Evolutionary conservation across 106 monocot species (phyloP).

Genomic region (Xerophyta viscosa): DNA sequence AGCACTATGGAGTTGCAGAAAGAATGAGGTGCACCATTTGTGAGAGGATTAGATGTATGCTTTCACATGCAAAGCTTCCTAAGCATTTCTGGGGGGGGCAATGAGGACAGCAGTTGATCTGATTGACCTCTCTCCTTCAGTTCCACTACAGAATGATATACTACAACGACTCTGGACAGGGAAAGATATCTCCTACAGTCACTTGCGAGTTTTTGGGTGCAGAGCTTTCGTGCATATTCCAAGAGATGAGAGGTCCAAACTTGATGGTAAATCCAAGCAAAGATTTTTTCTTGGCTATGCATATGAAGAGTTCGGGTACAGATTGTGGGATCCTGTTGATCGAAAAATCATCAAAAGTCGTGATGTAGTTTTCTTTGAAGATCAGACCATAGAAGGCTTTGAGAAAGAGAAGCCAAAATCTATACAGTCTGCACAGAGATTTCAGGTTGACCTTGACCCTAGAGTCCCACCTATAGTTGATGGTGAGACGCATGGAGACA

Average conservation of each 20-base stretch:
- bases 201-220: conserved; percentile 5
- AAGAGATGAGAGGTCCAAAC: conserved; percentile 9
- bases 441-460: not conserved
- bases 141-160: not conserved
- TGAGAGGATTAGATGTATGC: not conserved
- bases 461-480: not conserved
- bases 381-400: conserved; percentile 8
- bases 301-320: conserved; percentile 8
- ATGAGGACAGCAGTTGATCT: conserved; percentile 7
- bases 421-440: not conserved
- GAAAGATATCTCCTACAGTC: conserved; percentile 3
- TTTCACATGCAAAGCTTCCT: not conserved
- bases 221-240: conserved; percentile 2
- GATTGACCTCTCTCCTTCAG: conserved; percentile 1
- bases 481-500: not conserved
- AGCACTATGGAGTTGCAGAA: conserved; percentile 5
- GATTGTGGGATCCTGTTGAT: not conserved
- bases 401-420: not conserved
- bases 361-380: conserved; percentile 3
- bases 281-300: conserved; percentile 7
- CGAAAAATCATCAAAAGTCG: not conserved
- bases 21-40: conserved; percentile 1
- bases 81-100: conserved; percentile 12
- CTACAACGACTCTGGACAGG: conserved; percentile 3
- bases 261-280: conserved; percentile 1